Evolutionary conservation across 1,284 basidiomycete species (phyloP).

Genomic region (Sporisorium sorghi): DNA sequence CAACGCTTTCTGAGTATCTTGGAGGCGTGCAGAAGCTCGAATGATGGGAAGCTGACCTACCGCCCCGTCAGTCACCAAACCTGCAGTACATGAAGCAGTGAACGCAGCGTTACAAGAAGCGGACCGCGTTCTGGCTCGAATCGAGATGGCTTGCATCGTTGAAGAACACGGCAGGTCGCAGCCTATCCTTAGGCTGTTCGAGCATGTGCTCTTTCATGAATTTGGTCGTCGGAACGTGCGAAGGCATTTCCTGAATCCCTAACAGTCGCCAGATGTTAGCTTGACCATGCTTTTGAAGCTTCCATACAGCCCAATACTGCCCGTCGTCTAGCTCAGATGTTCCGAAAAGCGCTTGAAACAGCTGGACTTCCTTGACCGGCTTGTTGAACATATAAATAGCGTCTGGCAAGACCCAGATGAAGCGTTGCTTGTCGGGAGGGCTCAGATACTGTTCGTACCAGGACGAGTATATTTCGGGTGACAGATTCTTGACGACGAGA

Average conservation of each 20-base stretch:
- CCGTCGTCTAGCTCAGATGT: background rate
- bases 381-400: background rate
- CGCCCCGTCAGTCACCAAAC: too few relatives aligned
- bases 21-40: too few relatives aligned
- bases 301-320: background rate
- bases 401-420: background rate
- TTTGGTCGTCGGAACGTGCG: background rate
- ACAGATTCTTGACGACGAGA: background rate
- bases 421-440: background rate
- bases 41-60: too few relatives aligned
- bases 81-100: background rate
- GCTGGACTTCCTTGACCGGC: background rate
- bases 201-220: background rate
- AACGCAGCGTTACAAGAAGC: background rate
- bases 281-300: background rate
- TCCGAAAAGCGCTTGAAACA: background rate
- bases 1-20: background rate
- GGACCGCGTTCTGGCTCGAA: background rate
- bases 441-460: background rate
- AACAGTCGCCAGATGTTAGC: constrained; percentile 3
- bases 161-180: background rate
- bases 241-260: constrained; percentile 5
- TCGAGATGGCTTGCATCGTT: constrained; percentile 7
- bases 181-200: background rate
- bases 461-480: background rate